Evolutionary conservation across 208 protist genomes (phyloP), one percentile per base, ranked within the genome.

Genomic region (Tritrichomonas foetus): DNA sequence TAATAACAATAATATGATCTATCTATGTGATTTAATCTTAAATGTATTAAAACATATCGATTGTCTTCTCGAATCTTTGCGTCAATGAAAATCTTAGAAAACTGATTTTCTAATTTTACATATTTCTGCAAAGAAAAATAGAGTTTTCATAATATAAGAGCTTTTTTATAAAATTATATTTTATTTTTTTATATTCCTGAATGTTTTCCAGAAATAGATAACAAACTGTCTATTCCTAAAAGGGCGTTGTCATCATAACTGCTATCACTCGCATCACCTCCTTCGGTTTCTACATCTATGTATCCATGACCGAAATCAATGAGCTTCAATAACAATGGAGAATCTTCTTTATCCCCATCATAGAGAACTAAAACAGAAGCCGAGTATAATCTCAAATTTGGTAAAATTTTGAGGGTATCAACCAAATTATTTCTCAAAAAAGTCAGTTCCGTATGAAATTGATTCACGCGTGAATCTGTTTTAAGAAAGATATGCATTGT

Each of bases 271-370:
- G 39, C 11, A 33, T 89, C 57, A 2, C 78, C 78, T 55, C 78
- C 78, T 33, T 47, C 47, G 8, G 14, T 57, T 33, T 13, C 47
- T 39, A 89, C 25, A 61, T 89, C 78, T 33, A 13, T 47, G 36
- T 89, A 89, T 1, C n/a, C 78, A 57, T 89, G 78, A 1, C n/a
- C 78, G 36, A 89, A 89, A 61, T 89, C 78, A 30, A 89, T 89
- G 5, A 89, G 39, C 20, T n/a, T 47, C 25, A 89, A 41, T 39
- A 20, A 14, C 47, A 89, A 39, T 57, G 78, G 78, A 41, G 47
- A 8, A 57, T 89, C 39, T 53, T 53, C 41, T 47, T 57, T 57
- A 57, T 89, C 78, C 11, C 41, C 41, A 36, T 89, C 78, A 57
- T 89, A 89, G n/a, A 53, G 1, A 57, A 57, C 78, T 5, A 89